Evolutionary conservation across 495 filamentous ascomycete genomes (phyloP), one percentile per base, ranked within the genome.

Genomic region (Cercophora scortea): DNA sequence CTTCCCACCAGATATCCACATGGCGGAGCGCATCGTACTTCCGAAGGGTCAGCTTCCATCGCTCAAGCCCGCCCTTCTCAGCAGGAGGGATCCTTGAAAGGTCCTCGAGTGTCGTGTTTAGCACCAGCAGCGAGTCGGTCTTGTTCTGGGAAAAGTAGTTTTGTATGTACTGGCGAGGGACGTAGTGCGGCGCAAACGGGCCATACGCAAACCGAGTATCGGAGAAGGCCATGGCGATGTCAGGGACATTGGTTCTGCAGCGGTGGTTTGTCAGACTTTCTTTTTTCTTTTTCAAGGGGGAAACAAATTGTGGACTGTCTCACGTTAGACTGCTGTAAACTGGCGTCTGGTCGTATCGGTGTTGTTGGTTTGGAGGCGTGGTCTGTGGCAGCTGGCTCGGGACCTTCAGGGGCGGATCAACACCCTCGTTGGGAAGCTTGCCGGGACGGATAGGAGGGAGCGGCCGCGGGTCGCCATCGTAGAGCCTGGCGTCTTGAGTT

Each of bases 61-160:
- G 59, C 17, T 71, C 58, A 25, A 45, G 33, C 0, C 50, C 57
- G 13, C 44, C 32, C 1, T 55, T 33, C 8, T 40, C 17, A 0
- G 55, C 3, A 1, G 57, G 42, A 0, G 51, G 41, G 0, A 69
- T 47, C 39, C 61, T 66, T 15, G 71, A 61, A 7, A 79, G 57
- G 47, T 76, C 69, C 57, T 79, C 73, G 3, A 79, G 65, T 1
- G 74, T 79, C 8, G 76, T 79, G 50, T 70, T 71, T 47, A 79
- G 65, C 12, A 59, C 64, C 5, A 77, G 61, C 7, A 66, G 56
- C 4, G 42, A 10, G 51, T 75, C 73, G 4, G 63, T 63, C 41
- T 64, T 57, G 58, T 75, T 69, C 9, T 51, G 12, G 0, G 75
- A 66, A 59, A 78, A 73, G 51, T 78, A 78, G 47, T 64, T 68